Evolutionary conservation across 108 stramenopile species (phyloP), one percentile per base, ranked within the genome.

Genomic region (Nannochloropsis salina): DNA sequence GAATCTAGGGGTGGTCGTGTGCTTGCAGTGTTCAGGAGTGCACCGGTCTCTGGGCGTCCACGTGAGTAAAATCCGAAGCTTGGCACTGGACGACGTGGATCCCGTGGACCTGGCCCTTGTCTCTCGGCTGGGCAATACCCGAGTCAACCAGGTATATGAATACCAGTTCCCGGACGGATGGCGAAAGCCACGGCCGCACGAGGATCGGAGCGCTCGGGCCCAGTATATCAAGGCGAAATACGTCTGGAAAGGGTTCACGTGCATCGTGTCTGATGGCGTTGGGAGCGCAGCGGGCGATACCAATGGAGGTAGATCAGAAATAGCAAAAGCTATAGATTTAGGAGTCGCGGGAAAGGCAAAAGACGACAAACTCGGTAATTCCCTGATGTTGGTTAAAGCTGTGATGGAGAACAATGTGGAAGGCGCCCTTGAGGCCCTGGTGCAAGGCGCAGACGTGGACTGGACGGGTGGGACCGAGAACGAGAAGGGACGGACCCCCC

Each of bases 1-100:
- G 41, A 87, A 84, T 74, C 80, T 87, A 2, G 83, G 86, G 9
- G 83, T 87, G 9, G 82, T 87, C 41, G 41, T 99, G n/a, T 99
- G 98, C 87, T 96, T 98, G 85, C 94, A 96, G 89, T 99, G 98
- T 87, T 92, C 94, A 86, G 98, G 96, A 31, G 95, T 99, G 5
- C 98, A 99, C 86, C 93, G 98, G 42, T 94, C 93, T 47, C 91
- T 99, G 22, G 98, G 98, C 47, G 96, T 97, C 12, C 97, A 97
- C 91, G 93, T 99, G n/a, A 95, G 94, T 90, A 96, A 97, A 92
- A 96, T 97, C 1, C 21, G 86, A 18, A 83, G 83, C 41, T 80
- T 87, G 1, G 83, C 82, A 20, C 44, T 87, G 41, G 86, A 87
- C 43, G 83, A 82, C 15, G n/a, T 87, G 45, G 83, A 83, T 83